Evolutionary conservation across 2,329 filamentous ascomycete genomes (phyloP).

Genomic region (Rutstroemia sp.): DNA sequence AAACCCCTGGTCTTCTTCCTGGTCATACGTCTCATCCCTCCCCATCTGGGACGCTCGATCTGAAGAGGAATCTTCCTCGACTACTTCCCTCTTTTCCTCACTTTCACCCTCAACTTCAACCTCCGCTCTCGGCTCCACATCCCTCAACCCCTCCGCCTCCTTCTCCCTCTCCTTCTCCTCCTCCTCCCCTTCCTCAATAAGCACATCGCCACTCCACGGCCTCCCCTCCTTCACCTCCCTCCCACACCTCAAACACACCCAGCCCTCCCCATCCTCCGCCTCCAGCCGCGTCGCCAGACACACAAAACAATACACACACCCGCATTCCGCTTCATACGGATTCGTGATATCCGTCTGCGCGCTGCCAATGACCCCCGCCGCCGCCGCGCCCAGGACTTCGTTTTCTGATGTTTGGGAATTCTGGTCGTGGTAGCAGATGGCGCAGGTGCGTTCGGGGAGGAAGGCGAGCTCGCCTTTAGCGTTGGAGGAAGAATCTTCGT

Average conservation of each 20-base stretch:
- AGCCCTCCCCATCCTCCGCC: constrained; percentile 88
- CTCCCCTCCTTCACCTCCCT: constrained; percentile 76
- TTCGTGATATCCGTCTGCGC: constrained; percentile 93
- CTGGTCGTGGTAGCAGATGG: constrained; percentile 93
- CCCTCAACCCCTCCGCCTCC: background rate
- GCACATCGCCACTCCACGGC: constrained; percentile 86
- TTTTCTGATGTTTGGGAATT: constrained; percentile 67
- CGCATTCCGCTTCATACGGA: constrained; percentile 86
- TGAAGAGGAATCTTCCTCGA: too few species aligned
- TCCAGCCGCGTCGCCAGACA: constrained; percentile 88
- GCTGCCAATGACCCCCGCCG: constrained; percentile 71
- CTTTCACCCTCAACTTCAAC: too few species aligned
- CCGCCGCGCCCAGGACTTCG: constrained; percentile 64
- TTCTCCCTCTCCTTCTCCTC: background rate
- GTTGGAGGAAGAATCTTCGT: constrained; percentile 44
- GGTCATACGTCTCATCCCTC: constrained; percentile 26
- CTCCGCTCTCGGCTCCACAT: too few species aligned
- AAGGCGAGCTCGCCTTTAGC: constrained; percentile 70
- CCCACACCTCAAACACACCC: constrained; percentile 84
- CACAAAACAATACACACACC: constrained; percentile 92
- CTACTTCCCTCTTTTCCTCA: too few species aligned
- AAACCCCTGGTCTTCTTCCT: background rate
- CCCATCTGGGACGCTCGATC: too few species aligned
- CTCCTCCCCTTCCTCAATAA: constrained; percentile 44
- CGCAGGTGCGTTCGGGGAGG: constrained; percentile 87